Base-by-base conservation (phyloP, 2,329 filamentous ascomycete species). In the Talaromyces sp. region DNA sequence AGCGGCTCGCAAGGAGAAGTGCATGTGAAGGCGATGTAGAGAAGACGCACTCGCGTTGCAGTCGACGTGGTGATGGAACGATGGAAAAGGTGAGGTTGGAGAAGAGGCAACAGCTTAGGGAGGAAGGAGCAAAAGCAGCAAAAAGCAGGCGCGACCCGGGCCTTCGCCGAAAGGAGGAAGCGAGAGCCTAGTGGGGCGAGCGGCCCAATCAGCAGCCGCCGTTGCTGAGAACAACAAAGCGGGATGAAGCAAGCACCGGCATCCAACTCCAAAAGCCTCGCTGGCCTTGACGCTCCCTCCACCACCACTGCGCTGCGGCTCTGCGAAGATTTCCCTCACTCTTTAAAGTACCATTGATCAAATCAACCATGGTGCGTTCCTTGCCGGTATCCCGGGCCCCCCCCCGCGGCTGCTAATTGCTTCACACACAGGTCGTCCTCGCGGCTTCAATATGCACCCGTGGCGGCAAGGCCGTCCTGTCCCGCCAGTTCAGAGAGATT, bases 401-500 rank as follows among this genome's bases (percentile, higher is more conserved):
- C 27, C 36, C 27, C 56, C 42, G 40, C 30, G 47, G 54, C 54
- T 55, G 23, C 57, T 63, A 57, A 58, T 57, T 12, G 30, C 56
- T 42, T 40, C 40, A 55, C 62, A 63, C 62, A 65, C 69, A 97
- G 95, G 95, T 99, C 78, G 92, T 99, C 78, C 91, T 99, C 77
- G 95, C 94, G 79, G 95, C 95, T 73, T 98, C 95, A 73, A 97
- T 99, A 83, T 98, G 94, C 81, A 99, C 96, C 77, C 89, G 95
- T 70, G 95, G 95, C 77, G 95, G 95, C 77, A 99, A 99, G 84
- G 91, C 94, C 79, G 93, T 99, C 74, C 89, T 99, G 78, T 98
- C 95, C 67, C 89, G 96, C 73, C 92, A 97, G 81, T 99, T 99
- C 79, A 89, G 94, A 70, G 94, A 98, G 81, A 98, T 99, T 86